phyloP scores from a whole-genome alignment of 2,329 filamentous ascomycete species.

The Colletotrichum brevisporum region DNA sequence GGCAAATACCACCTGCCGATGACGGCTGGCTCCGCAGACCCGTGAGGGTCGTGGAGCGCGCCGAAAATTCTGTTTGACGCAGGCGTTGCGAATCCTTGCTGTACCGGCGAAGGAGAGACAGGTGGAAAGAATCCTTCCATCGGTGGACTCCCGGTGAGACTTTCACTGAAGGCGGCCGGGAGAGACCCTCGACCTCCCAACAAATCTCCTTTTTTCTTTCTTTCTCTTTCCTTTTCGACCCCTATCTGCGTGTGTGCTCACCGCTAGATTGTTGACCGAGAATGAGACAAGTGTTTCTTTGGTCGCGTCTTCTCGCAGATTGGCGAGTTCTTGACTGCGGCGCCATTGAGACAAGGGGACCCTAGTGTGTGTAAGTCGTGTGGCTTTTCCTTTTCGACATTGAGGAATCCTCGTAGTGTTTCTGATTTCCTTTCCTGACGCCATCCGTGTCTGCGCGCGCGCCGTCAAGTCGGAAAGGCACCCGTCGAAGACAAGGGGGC shows the following conservation, averaged over 20 bases:
- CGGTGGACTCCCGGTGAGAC: conserved; percentile 14
- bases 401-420: not conserved
- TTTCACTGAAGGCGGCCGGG: not conserved
- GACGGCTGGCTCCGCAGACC: conserved; percentile 24
- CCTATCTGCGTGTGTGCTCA: not conserved
- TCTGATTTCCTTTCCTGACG: conserved; percentile 4
- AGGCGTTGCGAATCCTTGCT: conserved; percentile 10
- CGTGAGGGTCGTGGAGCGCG: not conserved
- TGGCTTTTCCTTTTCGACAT: conserved; percentile 2
- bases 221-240: not conserved
- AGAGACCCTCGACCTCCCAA: conserved; percentile 2
- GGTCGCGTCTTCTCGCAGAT: conserved; percentile 7
- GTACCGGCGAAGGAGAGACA: not conserved
- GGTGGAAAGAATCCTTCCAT: conserved; percentile 1
- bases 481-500: not conserved
- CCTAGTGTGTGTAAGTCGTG: not conserved
- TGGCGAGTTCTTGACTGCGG: conserved; percentile 17
- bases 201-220: not conserved
- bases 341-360: conserved; percentile 14
- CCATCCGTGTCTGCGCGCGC: not conserved
- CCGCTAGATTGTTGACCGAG: not conserved
- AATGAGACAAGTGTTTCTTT: not conserved
- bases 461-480: conserved; percentile 17
- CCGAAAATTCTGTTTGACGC: not conserved
- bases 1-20: conserved; percentile 21